Conservation (phyloP, 306 rosid species). For the Clitoria ternatea region DNA sequence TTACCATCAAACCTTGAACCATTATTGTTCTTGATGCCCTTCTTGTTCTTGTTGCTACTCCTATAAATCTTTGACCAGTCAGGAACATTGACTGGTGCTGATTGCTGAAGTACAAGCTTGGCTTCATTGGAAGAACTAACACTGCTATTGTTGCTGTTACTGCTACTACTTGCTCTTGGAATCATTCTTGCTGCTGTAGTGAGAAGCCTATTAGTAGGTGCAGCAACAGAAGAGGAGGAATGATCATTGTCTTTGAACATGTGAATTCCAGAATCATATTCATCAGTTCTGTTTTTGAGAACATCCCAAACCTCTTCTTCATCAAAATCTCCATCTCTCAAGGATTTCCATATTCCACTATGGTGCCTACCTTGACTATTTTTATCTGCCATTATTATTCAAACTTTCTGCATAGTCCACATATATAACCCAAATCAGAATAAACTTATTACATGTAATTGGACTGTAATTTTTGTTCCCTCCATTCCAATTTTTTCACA, state of each 20-base stretch:
- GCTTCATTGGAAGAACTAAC: constrained; percentile 32
- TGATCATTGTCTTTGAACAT: constrained; percentile 12
- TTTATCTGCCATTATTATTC: constrained; percentile 40
- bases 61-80: constrained; percentile 54
- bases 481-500: neutral
- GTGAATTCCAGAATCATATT: neutral
- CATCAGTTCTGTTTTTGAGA: constrained; percentile 34
- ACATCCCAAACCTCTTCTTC: constrained; percentile 74
- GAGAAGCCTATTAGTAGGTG: constrained; percentile 26
- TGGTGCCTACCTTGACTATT: constrained; percentile 34
- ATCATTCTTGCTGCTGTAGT: constrained; percentile 56
- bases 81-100: constrained; percentile 76
- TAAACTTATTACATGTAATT: neutral
- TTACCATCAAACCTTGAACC: constrained; percentile 29
- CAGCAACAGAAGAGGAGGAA: constrained; percentile 18
- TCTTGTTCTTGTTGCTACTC: constrained; percentile 21
- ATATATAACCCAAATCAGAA: constrained; percentile 11
- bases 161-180: constrained; percentile 33
- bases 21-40: too few species aligned
- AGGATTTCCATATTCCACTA: constrained; percentile 70
- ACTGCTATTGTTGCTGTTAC: constrained; percentile 25
- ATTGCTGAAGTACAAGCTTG: constrained; percentile 49
- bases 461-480: neutral
- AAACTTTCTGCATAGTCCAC: constrained; percentile 28
- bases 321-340: constrained; percentile 77